Conservation (phyloP, 306 rosid species). For the Macrotyloma uniflorum region DNA sequence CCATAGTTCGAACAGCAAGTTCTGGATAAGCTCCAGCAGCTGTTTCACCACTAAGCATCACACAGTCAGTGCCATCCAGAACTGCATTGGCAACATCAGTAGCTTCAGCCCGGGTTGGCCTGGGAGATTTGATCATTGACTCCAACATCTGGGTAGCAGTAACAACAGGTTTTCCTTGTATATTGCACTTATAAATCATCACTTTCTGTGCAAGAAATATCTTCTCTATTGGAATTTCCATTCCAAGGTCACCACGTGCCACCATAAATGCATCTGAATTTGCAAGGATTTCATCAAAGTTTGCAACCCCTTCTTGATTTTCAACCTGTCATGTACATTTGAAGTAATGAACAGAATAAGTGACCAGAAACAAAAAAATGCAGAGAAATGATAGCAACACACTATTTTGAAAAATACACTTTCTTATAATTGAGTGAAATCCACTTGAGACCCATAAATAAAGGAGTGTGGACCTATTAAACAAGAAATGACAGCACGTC, state of each 20-base stretch:
- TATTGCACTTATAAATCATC: conserved; percentile 98
- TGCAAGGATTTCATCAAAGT: conserved; percentile 94
- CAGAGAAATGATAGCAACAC: not conserved
- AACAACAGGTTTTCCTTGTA: conserved; percentile 98
- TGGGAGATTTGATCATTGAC: conserved; percentile 51
- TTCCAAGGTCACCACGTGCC: conserved; percentile 98
- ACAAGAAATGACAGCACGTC: not conserved
- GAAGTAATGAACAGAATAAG: not conserved
- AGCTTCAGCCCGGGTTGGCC: conserved; percentile 53
- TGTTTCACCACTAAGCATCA: conserved; percentile 93
- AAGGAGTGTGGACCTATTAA: not conserved
- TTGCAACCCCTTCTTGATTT: conserved; percentile 98
- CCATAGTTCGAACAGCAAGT: conserved; percentile 83
- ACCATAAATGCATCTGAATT: conserved; percentile 98
- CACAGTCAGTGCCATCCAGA: conserved; percentile 92
- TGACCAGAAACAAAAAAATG: not conserved
- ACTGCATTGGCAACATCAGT: conserved; percentile 69
- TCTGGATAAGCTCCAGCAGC: conserved; percentile 97
- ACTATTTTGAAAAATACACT: not conserved
- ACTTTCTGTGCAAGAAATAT: conserved; percentile 98
- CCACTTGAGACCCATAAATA: not conserved
- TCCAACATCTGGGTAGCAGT: conserved; percentile 92
- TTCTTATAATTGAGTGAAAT: not conserved
- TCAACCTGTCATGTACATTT: conserved; percentile 71
- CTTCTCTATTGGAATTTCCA: conserved; percentile 99